Evolutionary conservation across 805 yeast species (phyloP).

Genomic region (Pichia occidentalis): DNA sequence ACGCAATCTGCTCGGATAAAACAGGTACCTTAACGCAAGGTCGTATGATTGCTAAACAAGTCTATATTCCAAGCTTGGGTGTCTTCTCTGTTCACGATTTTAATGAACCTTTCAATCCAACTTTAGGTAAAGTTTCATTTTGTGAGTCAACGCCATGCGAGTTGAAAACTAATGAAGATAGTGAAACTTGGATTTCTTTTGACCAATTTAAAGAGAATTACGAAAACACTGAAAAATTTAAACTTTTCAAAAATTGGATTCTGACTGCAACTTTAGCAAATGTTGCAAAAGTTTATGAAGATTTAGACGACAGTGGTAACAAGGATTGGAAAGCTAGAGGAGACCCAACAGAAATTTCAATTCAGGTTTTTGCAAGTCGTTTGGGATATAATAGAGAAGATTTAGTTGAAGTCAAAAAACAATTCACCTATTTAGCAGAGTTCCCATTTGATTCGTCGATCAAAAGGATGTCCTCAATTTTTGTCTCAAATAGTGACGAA

Average conservation of each 20-base stretch:
- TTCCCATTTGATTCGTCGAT: constrained; percentile 71
- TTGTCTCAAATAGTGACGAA: constrained; percentile 29
- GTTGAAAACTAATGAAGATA: constrained; percentile 31
- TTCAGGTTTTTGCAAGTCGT: constrained; percentile 68
- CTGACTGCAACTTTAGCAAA: constrained; percentile 71
- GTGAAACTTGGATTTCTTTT: constrained; percentile 26
- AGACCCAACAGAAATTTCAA: constrained; percentile 86
- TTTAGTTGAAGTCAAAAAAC: constrained; percentile 34
- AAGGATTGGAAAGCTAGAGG: constrained; percentile 71
- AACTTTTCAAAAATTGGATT: constrained; percentile 45
- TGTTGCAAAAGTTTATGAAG: constrained; percentile 57
- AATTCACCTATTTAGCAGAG: constrained; percentile 47
- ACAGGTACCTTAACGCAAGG: constrained; percentile 82
- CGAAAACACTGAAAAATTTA: constrained; percentile 16
- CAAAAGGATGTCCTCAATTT: constrained; percentile 66
- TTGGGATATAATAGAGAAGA: constrained; percentile 42
- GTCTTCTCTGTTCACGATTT: constrained; percentile 48
- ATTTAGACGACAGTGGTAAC: constrained; percentile 32
- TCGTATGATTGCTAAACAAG: constrained; percentile 65
- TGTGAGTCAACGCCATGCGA: constrained; percentile 33
- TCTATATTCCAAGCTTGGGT: constrained; percentile 63
- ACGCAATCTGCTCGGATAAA: constrained; percentile 76
- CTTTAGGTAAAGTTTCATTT: constrained; percentile 41
- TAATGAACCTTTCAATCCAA: constrained; percentile 59
- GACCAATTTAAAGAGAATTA: constrained; percentile 16